Evolutionary conservation across 106 monocot species (phyloP).

Genomic region (Platanthera zijinensis): DNA sequence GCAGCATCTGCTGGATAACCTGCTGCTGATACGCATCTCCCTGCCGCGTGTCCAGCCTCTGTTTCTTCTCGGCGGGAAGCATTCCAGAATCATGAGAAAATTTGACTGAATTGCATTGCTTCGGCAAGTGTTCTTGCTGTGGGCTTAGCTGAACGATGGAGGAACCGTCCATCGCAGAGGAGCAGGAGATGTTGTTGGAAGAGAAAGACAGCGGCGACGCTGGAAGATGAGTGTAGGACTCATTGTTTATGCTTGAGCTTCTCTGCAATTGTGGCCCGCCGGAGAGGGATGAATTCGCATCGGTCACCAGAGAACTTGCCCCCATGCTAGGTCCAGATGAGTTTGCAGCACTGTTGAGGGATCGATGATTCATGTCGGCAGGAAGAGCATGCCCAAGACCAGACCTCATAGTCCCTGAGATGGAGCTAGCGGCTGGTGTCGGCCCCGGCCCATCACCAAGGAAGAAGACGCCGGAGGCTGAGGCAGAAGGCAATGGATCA

Average conservation of each 20-base stretch:
- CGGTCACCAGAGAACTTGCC: conserved; percentile 82
- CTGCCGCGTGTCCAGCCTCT: conserved; percentile 54
- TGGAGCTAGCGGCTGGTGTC: conserved; percentile 18
- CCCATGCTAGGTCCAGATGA: conserved; percentile 83
- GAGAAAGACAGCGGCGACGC: conserved; percentile 94
- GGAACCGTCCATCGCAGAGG: conserved; percentile 62
- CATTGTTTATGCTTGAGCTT: conserved; percentile 71
- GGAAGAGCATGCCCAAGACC: conserved; percentile 16
- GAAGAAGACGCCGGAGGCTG: conserved; percentile 26
- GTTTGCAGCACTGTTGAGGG: conserved; percentile 51
- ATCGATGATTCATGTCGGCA: conserved; percentile 40
- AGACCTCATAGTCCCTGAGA: conserved; percentile 23
- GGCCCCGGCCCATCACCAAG: conserved; percentile 34
- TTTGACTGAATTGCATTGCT: conserved; percentile 45
- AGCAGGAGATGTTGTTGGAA: conserved; percentile 70
- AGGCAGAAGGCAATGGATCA: conserved; percentile 24
- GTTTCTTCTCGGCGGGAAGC: conserved; percentile 52
- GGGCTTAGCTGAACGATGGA: conserved; percentile 66
- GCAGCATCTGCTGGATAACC: conserved; percentile 57
- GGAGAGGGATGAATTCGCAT: conserved; percentile 72
- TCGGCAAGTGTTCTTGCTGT: conserved; percentile 46
- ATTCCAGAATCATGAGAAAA: conserved; percentile 49
- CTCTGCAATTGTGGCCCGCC: conserved; percentile 68
- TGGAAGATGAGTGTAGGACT: conserved; percentile 62
- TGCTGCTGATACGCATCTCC: conserved; percentile 65